Conservation (phyloP, 2,329 filamentous ascomycete species). For the Aspergillus sp. region DNA sequence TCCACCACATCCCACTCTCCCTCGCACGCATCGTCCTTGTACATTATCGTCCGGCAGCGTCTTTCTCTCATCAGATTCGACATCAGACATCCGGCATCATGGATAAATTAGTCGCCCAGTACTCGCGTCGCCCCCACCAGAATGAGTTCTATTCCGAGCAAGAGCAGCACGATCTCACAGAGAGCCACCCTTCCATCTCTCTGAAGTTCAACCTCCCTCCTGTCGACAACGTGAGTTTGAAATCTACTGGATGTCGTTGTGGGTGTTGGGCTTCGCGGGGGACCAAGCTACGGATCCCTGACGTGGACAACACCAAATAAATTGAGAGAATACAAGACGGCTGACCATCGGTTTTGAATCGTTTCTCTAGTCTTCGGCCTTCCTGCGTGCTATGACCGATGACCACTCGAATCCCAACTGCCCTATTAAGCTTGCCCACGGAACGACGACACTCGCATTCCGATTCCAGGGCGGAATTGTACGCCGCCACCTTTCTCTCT, state of each 20-base stretch:
- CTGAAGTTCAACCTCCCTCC: constrained; percentile 95
- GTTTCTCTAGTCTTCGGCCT: constrained; percentile 68
- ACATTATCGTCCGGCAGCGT: too few relatives aligned
- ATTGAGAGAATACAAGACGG: neutral
- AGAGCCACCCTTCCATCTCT: constrained; percentile 70
- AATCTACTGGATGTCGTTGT: constrained; percentile 1
- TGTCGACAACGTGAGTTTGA: constrained; percentile 69
- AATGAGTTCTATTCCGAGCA: constrained; percentile 68
- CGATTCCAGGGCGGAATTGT: constrained; percentile 92
- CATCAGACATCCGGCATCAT: constrained; percentile 46
- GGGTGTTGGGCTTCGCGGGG: neutral
- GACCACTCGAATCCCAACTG: constrained; percentile 95
- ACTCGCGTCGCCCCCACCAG: constrained; percentile 73
- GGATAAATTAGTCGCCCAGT: constrained; percentile 90
- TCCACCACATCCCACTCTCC: too few relatives aligned
- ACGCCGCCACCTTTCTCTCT: constrained; percentile 13
- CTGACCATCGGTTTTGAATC: constrained; percentile 2
- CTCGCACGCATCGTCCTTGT: too few relatives aligned
- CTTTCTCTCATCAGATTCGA: too few relatives aligned
- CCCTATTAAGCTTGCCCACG: constrained; percentile 99
- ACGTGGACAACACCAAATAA: neutral
- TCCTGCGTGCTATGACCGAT: constrained; percentile 95
- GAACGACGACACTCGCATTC: constrained; percentile 96
- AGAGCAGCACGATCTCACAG: constrained; percentile 68
- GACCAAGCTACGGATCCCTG: neutral